A percentile compares a stretch with the other conserved stretches of the same genome.
phyloP scores from a whole-genome alignment of 73 alveolate species.

The Urostyla sp. region DNA sequence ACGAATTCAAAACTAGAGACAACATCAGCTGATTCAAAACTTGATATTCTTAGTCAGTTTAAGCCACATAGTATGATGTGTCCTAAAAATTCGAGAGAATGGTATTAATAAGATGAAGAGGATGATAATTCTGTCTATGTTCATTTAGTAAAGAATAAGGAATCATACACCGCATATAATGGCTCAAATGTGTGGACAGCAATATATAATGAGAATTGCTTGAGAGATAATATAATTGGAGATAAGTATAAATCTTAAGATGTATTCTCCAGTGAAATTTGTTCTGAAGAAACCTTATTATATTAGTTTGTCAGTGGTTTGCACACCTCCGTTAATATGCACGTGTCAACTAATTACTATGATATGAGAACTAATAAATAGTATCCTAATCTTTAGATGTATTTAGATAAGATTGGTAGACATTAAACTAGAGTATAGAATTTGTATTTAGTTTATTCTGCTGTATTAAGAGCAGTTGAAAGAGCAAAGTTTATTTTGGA shows the following conservation, averaged over 20 bases:
- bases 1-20: no score
- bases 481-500: slow-evolving; percentile 72
- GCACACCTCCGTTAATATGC: slow-evolving; percentile 84
- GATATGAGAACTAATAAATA: slow-evolving; percentile 71
- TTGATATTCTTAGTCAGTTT: no score
- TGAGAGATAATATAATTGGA: slow-evolving; percentile 76
- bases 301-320: slow-evolving; percentile 85
- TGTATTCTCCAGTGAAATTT: slow-evolving; percentile 64
- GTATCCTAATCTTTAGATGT: slow-evolving; percentile 83
- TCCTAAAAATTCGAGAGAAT: slow-evolving; percentile 70
- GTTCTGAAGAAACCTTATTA: slow-evolving; percentile 91
- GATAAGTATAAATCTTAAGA: no score
- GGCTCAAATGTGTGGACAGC: slow-evolving; percentile 96
- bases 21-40: no score
- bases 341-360: slow-evolving; percentile 80
- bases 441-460: slow-evolving; percentile 83
- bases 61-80: no score
- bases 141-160: slow-evolving; percentile 86
- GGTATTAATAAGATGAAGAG: slow-evolving; percentile 85
- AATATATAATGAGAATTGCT: slow-evolving; percentile 94
- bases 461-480: slow-evolving; percentile 85
- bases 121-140: slow-evolving; percentile 83
- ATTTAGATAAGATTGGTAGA: slow-evolving; percentile 78
- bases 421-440: slow-evolving; percentile 88
- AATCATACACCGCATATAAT: slow-evolving; percentile 90